phyloP scores from a whole-genome alignment of 352 stramenopile genomes.

The Pythium brassicae region DNA sequence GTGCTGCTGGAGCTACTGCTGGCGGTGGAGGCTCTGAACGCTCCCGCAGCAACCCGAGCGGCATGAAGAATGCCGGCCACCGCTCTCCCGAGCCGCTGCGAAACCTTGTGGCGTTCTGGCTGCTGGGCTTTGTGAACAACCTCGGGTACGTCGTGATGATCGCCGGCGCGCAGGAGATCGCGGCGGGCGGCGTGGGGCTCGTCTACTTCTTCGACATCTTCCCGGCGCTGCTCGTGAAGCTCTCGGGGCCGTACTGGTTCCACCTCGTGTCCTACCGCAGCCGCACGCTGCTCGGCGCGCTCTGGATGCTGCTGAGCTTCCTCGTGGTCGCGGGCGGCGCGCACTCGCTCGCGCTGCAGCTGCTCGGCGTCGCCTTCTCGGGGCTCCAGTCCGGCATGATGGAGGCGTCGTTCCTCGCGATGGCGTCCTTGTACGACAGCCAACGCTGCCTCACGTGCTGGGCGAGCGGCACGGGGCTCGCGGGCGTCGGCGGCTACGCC shows the following conservation, averaged over 20 bases:
- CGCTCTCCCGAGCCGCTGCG: conserved; percentile 29
- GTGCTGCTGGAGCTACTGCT: background rate
- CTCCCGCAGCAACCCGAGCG: background rate
- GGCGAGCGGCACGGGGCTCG: conserved; percentile 91
- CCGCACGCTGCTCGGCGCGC: conserved; percentile 62
- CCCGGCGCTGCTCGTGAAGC: conserved; percentile 85
- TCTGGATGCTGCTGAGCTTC: conserved; percentile 84
- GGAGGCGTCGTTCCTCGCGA: conserved; percentile 86
- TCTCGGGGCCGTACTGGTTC: conserved; percentile 93
- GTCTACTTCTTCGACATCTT: conserved; percentile 93
- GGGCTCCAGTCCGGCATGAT: conserved; percentile 86
- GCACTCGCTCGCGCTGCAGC: conserved; percentile 61
- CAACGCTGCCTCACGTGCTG: conserved; percentile 85
- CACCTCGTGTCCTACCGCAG: conserved; percentile 86
- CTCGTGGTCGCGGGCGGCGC: conserved; percentile 58
- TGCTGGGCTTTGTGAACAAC: conserved; percentile 93
- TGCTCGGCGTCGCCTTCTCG: conserved; percentile 87
- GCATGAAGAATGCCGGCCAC: background rate
- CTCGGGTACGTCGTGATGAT: conserved; percentile 94
- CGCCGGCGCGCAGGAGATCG: conserved; percentile 90
- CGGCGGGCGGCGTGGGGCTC: conserved; percentile 83
- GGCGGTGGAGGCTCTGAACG: background rate
- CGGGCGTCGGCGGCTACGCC: conserved; percentile 87
- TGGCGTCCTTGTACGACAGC: conserved; percentile 81
- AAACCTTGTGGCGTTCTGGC: conserved; percentile 87